A percentile compares a stretch with the other conserved stretches of the same genome.
These are phyloP conservation scores for Clarireedia homoeocarpa DNA, from an alignment of 2,329 filamentous ascomycete genomes.

Conservation along the genomic window DNA sequence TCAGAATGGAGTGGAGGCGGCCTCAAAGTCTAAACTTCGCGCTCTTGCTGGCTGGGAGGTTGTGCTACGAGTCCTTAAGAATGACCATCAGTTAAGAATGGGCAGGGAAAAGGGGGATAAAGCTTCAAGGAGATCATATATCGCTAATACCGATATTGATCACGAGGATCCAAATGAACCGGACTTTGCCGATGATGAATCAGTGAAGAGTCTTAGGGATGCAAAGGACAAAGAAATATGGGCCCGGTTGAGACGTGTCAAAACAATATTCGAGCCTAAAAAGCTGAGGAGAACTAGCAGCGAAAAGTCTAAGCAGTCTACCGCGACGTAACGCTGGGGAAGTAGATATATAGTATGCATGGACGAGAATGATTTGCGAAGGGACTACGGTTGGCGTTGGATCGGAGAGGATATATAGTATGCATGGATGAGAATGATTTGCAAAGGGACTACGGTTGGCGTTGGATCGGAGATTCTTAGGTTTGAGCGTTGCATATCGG, in stretches of 20 bases:
- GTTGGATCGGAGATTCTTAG: not conserved
- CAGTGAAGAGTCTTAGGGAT: conserved; percentile 37
- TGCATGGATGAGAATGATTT: not conserved
- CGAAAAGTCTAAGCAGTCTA: not conserved
- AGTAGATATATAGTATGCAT: too few relatives aligned
- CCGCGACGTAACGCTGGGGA: not conserved
- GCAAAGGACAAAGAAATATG: conserved; percentile 65
- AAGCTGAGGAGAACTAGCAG: conserved; percentile 38
- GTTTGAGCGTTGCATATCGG: not conserved
- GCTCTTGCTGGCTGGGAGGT: conserved; percentile 46
- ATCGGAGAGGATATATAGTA: too few relatives aligned
- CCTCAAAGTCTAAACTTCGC: conserved; percentile 25
- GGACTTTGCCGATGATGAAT: conserved; percentile 26
- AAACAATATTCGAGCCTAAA: conserved; percentile 64
- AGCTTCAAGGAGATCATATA: conserved; percentile 2
- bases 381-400: not conserved
- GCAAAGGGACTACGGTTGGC: not conserved
- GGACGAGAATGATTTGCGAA: not conserved
- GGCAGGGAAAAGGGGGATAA: conserved; percentile 14
- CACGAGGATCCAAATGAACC: conserved; percentile 4
- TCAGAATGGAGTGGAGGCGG: conserved; percentile 42
- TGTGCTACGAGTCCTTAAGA: conserved; percentile 46
- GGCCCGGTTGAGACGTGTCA: conserved; percentile 62
- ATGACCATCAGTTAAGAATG: conserved; percentile 38
- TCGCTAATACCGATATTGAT: not conserved